Evolutionary conservation across 1,139 yeast species (phyloP), one percentile per base, ranked within the genome.

Genomic region (Arxiozyma heterogenica): DNA sequence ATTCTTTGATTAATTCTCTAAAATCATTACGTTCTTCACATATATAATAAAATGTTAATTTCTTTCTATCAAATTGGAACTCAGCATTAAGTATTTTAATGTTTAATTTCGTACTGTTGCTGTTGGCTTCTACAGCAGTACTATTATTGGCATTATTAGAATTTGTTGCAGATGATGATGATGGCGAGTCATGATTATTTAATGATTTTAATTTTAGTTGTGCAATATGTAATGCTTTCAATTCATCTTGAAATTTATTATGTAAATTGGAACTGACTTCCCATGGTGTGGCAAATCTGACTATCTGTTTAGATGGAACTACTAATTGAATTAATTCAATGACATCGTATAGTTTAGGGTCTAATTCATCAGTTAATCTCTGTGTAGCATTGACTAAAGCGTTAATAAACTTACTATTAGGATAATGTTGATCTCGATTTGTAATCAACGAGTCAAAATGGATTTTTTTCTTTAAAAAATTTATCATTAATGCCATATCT

Each of bases 51-150:
- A 93, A 93, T 1, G 96, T 93, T 67, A 93, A 77, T 72, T 93
- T 93, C 65, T 95, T 84, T 63, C 94, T 84, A 70, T 93, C 98
- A 76, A 90, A 89, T 71, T 93, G 98, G 68, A 90, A 93, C 71
- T 93, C 98, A 1, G 95, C 94, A 67, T 88, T 83, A 39, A 80
- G 64, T 15, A 81, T 80, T 46, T 71, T 71, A 73, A 81, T 81
- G 50, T 65, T 73, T 56, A 63, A 58, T 25, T 60, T 57, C 21
- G 45, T 46, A 41, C 17, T 41, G n/a, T 34, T 51, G 22, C 50
- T 27, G 18, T 20, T 41, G 38, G 23, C 39, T 44, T 21, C 21
- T n/a, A 50, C 2, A 5, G 49, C 44, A 38, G 45, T 44, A 21
- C 41, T 25, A 3, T 34, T 23, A 22, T 51, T 42, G 5, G 47